phyloP scores from a whole-genome alignment of 2,329 filamentous ascomycete genomes.

The Pestalotiopsis sp. region DNA sequence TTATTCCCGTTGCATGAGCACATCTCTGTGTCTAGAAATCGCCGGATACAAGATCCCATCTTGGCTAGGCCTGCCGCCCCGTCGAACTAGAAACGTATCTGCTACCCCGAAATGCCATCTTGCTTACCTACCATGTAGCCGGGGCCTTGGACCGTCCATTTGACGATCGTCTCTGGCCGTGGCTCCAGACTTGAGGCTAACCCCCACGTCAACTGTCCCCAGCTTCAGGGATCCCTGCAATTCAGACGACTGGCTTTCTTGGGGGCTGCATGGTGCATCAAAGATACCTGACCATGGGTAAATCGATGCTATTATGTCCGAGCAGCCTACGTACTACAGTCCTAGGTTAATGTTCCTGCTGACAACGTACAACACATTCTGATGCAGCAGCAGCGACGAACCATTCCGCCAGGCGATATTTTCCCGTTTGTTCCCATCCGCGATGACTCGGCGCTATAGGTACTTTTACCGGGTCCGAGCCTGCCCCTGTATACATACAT shows the following conservation, averaged over 20 bases:
- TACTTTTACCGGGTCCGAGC: background rate
- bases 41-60: background rate
- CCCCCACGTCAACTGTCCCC: conserved; percentile 8
- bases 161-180: background rate
- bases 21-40: background rate
- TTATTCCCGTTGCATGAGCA: background rate
- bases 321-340: background rate
- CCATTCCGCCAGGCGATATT: background rate
- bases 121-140: background rate
- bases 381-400: background rate
- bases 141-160: background rate
- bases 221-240: background rate
- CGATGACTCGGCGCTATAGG: background rate
- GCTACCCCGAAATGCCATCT: background rate
- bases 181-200: conserved; percentile 11
- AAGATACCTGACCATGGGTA: background rate
- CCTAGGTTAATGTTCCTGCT: background rate
- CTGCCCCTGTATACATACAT: background rate
- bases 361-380: background rate
- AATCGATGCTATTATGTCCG: background rate
- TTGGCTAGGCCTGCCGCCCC: conserved; percentile 4
- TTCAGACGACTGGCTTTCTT: background rate
- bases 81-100: background rate
- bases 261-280: conserved; percentile 1
- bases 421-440: background rate